A percentile compares a stretch with the other conserved stretches of the same genome.
Conservation (phyloP, 176 grass and related monocot genomes). For the Themeda triandra region DNA sequence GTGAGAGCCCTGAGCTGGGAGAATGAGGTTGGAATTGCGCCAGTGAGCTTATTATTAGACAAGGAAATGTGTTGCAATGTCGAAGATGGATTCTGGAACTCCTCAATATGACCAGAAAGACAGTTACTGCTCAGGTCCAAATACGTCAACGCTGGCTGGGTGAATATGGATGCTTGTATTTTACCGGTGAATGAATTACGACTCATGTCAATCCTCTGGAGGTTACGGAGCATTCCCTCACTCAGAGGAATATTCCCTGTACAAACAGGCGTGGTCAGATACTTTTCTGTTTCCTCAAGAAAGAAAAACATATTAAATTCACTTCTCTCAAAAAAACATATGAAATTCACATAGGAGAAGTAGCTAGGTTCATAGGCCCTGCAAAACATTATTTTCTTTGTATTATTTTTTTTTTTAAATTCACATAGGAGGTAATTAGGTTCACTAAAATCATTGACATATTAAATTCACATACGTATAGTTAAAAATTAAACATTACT, state of each 20-base stretch:
- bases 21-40: neutral
- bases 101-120: neutral
- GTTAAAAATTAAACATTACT: neutral
- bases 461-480: no score
- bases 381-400: no score
- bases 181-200: slow-evolving; percentile 27
- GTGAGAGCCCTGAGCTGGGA: neutral
- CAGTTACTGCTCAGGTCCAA: slow-evolving; percentile 30
- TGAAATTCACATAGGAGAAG: neutral
- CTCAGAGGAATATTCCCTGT: neutral
- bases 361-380: no score
- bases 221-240: neutral
- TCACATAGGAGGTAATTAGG: neutral
- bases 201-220: slow-evolving; percentile 25
- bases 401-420: no score
- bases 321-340: no score
- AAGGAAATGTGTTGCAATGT: neutral
- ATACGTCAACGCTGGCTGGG: slow-evolving; percentile 12
- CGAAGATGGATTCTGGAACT: neutral
- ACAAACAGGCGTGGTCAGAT: neutral
- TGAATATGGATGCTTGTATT: slow-evolving; percentile 27
- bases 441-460: no score
- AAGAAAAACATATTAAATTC: neutral
- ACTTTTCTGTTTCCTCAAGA: neutral
- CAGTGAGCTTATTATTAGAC: neutral